Percentiles rank a stretch among this genome's conserved stretches.
These are phyloP conservation scores for Digitaria exilis DNA, from an alignment of 202 grass and related monocot species.

Conservation along the genomic window DNA sequence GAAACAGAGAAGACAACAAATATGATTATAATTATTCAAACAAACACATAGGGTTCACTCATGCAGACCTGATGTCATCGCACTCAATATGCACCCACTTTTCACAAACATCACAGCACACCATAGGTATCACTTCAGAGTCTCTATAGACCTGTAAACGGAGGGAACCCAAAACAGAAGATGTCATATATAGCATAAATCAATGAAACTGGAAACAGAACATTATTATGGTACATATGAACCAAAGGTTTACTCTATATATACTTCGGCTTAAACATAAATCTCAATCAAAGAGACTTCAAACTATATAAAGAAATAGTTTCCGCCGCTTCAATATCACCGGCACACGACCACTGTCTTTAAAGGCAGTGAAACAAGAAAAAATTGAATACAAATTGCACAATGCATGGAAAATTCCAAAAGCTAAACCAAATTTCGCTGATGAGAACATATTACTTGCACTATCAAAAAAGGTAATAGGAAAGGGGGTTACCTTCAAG, in stretches of 20 bases:
- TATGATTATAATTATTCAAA: conserved; percentile 32
- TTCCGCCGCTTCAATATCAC: conserved; percentile 2
- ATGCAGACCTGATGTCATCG: conserved; percentile 90
- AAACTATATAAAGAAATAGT: conserved; percentile 22
- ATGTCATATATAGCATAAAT: conserved; percentile 20
- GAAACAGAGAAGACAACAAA: conserved; percentile 4
- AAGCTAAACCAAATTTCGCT: not conserved
- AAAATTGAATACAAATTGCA: conserved; percentile 3
- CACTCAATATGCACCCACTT: conserved; percentile 98
- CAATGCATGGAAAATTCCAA: not conserved
- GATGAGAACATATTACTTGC: too few relatives aligned
- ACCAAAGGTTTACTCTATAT: not conserved
- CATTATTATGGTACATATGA: conserved; percentile 22
- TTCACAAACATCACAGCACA: conserved; percentile 96
- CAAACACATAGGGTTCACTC: conserved; percentile 19
- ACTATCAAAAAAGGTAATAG: too few relatives aligned
- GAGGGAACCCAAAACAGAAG: not conserved
- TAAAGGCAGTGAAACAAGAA: conserved; percentile 5
- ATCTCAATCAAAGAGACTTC: conserved; percentile 22
- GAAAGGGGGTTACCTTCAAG: conserved; percentile 97
- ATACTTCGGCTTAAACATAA: conserved; percentile 8
- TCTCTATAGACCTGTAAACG: conserved; percentile 95
- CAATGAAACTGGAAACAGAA: conserved; percentile 31
- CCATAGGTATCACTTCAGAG: conserved; percentile 96
- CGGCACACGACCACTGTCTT: conserved; percentile 12